phyloP scores from a whole-genome alignment of 2,329 filamentous ascomycete genomes.

The Sordariomycetes sp. region DNA sequence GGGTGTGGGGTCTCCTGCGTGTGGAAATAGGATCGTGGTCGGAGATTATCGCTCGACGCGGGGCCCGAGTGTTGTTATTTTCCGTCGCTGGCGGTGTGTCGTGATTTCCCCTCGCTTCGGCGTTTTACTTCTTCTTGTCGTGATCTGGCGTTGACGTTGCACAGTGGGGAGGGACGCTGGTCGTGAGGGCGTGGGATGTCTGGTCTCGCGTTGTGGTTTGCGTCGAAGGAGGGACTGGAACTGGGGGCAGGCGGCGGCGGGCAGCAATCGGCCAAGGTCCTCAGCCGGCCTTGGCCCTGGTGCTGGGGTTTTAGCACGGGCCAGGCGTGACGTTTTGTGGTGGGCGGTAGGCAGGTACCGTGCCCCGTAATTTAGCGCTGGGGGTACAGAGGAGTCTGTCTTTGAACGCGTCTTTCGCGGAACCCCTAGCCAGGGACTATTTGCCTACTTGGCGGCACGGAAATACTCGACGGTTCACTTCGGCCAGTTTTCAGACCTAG shows the following conservation, averaged over 20 bases:
- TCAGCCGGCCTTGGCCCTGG: neutral
- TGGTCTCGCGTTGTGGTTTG: neutral
- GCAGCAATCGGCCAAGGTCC: neutral
- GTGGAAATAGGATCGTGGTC: too few relatives aligned
- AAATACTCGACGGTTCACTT: neutral
- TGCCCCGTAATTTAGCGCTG: neutral
- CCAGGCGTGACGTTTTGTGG: neutral
- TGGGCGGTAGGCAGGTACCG: neutral
- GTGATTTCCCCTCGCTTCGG: neutral
- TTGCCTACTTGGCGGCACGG: neutral
- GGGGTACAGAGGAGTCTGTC: neutral
- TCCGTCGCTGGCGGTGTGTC: neutral
- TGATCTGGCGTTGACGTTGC: neutral
- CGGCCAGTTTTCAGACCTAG: neutral
- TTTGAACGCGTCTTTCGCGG: neutral
- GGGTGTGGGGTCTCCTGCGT: conserved; percentile 5
- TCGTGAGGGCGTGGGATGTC: neutral
- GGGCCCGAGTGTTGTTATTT: too few relatives aligned
- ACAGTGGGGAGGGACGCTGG: neutral
- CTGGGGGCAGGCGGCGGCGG: neutral
- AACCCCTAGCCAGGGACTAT: neutral
- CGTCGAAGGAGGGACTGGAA: neutral
- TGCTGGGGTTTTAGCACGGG: neutral
- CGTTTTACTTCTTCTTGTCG: neutral
- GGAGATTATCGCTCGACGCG: too few relatives aligned